These are phyloP conservation scores for Calycina marina DNA, from an alignment of 2,329 filamentous ascomycete genomes.

Conservation along the genomic window DNA sequence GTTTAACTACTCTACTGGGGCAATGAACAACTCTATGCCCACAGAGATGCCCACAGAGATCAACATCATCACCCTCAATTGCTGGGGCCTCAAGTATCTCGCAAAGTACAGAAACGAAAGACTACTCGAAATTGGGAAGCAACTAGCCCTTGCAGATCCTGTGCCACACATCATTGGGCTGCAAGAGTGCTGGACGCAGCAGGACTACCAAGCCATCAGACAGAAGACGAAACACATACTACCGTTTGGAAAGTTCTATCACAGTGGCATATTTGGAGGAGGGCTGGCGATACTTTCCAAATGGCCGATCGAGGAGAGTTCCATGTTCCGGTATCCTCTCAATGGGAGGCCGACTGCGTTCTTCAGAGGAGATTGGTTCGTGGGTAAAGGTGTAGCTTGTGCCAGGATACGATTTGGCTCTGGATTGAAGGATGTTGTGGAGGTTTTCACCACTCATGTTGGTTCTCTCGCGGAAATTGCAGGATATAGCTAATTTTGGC, in stretches of 20 bases:
- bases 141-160: conserved; percentile 53
- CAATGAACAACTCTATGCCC: no score
- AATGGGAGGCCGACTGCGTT: conserved; percentile 91
- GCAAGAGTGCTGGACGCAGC: conserved; percentile 85
- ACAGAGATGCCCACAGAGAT: conserved; percentile 40
- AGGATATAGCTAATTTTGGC: conserved; percentile 25
- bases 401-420: conserved; percentile 63
- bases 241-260: conserved; percentile 88
- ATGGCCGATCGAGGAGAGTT: conserved; percentile 86
- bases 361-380: conserved; percentile 89
- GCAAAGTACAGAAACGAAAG: conserved; percentile 65
- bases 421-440: conserved; percentile 49
- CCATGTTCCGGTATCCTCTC: conserved; percentile 75
- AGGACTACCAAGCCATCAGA: conserved; percentile 70
- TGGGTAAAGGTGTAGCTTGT: conserved; percentile 84
- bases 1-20: no score
- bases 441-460: conserved; percentile 88
- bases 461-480: conserved; percentile 16
- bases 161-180: conserved; percentile 77
- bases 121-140: conserved; percentile 68
- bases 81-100: conserved; percentile 89
- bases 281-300: conserved; percentile 78
- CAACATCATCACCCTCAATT: conserved; percentile 80
- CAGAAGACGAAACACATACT: conserved; percentile 57
- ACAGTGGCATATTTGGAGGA: conserved; percentile 75